Evolutionary conservation across 116 monocot genomes (phyloP).

Genomic region (Trichopus zeylanicus): DNA sequence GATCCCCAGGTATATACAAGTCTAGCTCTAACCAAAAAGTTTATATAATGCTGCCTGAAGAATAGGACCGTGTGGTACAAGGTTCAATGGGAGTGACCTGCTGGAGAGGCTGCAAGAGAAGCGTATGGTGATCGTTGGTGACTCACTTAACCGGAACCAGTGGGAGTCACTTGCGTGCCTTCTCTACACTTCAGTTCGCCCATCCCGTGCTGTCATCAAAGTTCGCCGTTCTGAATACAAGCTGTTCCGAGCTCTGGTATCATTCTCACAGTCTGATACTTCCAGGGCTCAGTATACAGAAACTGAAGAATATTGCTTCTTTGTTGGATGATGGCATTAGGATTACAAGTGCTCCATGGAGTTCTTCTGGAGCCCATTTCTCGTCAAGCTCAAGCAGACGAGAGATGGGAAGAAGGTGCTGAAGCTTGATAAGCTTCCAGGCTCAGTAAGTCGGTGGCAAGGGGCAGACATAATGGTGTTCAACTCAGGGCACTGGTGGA

Average conservation of each 20-base stretch:
- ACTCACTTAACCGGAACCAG: slow-evolving; percentile 58
- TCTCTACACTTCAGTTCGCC: slow-evolving; percentile 37
- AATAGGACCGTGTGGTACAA: not conserved
- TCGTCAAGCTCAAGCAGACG: no score
- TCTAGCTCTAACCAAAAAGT: no score
- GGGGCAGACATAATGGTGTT: no score
- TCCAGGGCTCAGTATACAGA: no score
- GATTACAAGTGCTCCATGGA: no score
- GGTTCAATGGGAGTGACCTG: slow-evolving; percentile 30
- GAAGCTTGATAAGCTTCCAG: no score
- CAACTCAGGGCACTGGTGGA: not conserved
- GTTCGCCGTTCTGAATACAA: slow-evolving; percentile 3
- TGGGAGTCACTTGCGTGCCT: slow-evolving; percentile 62
- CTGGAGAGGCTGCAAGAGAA: slow-evolving; percentile 46
- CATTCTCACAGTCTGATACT: no score
- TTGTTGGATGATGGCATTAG: no score
- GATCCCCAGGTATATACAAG: slow-evolving; percentile 24
- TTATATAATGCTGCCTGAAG: not conserved
- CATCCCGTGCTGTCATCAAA: slow-evolving; percentile 14
- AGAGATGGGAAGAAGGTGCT: no score
- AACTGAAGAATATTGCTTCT: no score
- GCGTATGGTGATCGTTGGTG: slow-evolving; percentile 44
- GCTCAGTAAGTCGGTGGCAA: no score
- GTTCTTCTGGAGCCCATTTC: no score
- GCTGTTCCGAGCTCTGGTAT: slow-evolving; percentile 36